Conservation (phyloP, 306 rosid species). For the Rosa persica region DNA sequence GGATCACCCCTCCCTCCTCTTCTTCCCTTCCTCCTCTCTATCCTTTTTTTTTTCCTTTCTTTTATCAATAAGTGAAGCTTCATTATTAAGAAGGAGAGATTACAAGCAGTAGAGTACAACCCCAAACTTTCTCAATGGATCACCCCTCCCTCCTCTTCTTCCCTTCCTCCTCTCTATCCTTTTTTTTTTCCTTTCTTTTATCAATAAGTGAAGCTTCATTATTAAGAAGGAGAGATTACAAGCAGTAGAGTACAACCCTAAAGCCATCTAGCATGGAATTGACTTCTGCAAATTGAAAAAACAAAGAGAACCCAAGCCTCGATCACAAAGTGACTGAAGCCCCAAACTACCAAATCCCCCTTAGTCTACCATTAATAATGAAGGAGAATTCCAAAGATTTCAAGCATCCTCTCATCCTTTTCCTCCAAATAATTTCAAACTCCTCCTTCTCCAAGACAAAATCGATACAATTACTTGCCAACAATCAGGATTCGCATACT, state of each 20-base stretch:
- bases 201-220: too few species aligned
- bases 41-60: too few species aligned
- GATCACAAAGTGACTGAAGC: neutral
- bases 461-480: neutral
- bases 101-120: neutral
- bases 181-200: too few species aligned
- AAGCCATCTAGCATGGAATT: too few species aligned
- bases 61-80: too few species aligned
- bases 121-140: neutral
- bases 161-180: too few species aligned
- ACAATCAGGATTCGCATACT: neutral
- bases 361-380: neutral
- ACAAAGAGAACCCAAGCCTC: neutral
- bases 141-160: too few species aligned
- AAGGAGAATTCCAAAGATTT: neutral
- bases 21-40: too few species aligned
- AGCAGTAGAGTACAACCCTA: too few species aligned
- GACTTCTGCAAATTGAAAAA: neutral
- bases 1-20: too few species aligned
- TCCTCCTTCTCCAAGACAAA: neutral
- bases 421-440: neutral
- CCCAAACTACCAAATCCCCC: neutral
- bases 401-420: neutral
- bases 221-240: neutral
- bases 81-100: neutral